Base-by-base conservation (phyloP, 2,329 filamentous ascomycete species). In the Rasamsonia emersonii region DNA sequence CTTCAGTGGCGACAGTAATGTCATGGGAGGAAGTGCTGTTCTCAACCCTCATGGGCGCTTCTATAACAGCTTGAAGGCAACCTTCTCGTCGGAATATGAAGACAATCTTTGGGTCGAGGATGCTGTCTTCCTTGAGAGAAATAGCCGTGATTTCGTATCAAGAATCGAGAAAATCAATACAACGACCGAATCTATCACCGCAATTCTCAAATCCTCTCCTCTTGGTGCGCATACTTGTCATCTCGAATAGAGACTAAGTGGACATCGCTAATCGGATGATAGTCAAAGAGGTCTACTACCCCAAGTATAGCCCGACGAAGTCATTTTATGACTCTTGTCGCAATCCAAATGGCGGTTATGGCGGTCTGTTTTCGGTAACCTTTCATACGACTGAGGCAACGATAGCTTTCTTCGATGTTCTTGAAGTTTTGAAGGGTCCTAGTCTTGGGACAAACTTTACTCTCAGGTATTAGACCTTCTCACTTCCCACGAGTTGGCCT, bases 401-500 rank as follows among this genome's bases (percentile, higher is more conserved):
- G 1, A 66, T 85, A 33, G 72, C 75, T 1, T 95, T 96, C 56
- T 95, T 82, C 58, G 86, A 98, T 59, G 71, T 74, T 9, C 64
- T 98, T 10, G 77, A 93, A 40, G 91, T 86, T 1, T 79, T 86
- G 23, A 98, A 98, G 59, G 91, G 91, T 0, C 91, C 91, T 0
- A 95, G 86, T 58, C 66, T 98, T 30, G 91, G 91, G 2, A 96
- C 91, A 1, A 98, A 98, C 58, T 98, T 98, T 55, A 96, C 91
- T 0, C 67, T 98, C 21, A 81, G 65, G 67, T 70, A 37, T 43
- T 23, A 8, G 20, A 51, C 44, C 17, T 14, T 26, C 25, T 26
- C 28, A 20, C 6, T 14, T 20, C 28, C 10, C 24, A 27, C 9
- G 13, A 9, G 21, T 17, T 30, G 18, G 10, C 11, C 14, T 33